Percentiles rank a stretch among this genome's conserved stretches.
These are phyloP conservation scores for Basidiobolus meristosporus DNA, from an alignment of 371 early-diverging fungal species.

Conservation along the genomic window DNA sequence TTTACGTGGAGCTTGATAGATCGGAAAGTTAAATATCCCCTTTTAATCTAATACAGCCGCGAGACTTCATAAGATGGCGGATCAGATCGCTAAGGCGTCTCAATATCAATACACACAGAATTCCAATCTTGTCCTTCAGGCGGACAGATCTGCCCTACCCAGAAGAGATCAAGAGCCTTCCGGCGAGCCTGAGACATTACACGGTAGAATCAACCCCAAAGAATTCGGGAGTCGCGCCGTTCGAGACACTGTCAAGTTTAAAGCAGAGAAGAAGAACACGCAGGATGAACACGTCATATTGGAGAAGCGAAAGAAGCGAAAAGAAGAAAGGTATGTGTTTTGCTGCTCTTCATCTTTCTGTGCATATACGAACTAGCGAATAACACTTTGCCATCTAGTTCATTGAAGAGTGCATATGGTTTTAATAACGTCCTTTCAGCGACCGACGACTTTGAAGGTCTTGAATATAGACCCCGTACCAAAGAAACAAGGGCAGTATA, in stretches of 20 bases:
- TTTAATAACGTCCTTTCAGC: conserved; percentile 69
- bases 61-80: conserved; percentile 29
- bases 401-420: conserved; percentile 47
- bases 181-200: conserved; percentile 86
- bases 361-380: no score
- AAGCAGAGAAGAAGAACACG: conserved; percentile 46
- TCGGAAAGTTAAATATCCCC: no score
- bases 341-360: no score
- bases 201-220: conserved; percentile 66
- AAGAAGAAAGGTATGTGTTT: conserved; percentile 37
- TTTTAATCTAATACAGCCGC: no score
- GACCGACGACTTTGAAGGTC: conserved; percentile 75
- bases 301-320: conserved; percentile 22
- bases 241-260: conserved; percentile 38
- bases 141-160: conserved; percentile 62
- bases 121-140: conserved; percentile 81
- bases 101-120: conserved; percentile 86
- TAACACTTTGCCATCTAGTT: conserved; percentile 5
- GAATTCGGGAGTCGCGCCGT: conserved; percentile 72
- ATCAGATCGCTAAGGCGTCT: conserved; percentile 46
- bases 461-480: conserved; percentile 78
- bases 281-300: conserved; percentile 20
- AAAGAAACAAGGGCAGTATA: conserved; percentile 84
- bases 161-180: conserved; percentile 85
- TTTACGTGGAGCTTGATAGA: no score